Percentiles rank a stretch among this genome's conserved stretches.
These are phyloP conservation scores for Fusarium multiceps DNA, from an alignment of 2,329 filamentous ascomycete species.

Conservation along the genomic window DNA sequence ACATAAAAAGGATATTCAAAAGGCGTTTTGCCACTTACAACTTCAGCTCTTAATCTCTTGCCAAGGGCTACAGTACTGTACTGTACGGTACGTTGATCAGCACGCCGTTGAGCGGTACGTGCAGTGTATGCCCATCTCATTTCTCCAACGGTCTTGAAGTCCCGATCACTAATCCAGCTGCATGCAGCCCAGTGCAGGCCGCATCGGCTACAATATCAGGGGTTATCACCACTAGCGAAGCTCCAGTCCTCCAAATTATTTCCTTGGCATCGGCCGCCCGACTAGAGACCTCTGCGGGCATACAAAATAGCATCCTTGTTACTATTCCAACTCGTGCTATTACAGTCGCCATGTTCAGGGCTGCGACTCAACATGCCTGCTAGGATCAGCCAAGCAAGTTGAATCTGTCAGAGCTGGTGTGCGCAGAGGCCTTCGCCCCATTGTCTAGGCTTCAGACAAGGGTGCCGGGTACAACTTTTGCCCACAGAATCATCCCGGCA, in stretches of 20 bases:
- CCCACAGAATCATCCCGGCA: constrained; percentile 36
- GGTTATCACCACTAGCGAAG: constrained; percentile 32
- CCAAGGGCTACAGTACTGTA: neutral
- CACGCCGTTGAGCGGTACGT: constrained; percentile 33
- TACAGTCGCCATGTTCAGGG: constrained; percentile 33
- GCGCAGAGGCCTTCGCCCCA: constrained; percentile 26
- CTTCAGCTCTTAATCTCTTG: constrained; percentile 2
- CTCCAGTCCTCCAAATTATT: constrained; percentile 29
- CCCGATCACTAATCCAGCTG: constrained; percentile 43
- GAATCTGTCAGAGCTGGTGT: constrained; percentile 37
- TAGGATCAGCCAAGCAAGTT: constrained; percentile 24
- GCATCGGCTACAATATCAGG: constrained; percentile 32
- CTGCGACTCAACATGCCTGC: constrained; percentile 44
- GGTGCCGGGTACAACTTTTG: constrained; percentile 25
- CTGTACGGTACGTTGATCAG: constrained; percentile 9
- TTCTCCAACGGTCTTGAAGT: constrained; percentile 28
- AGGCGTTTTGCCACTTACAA: neutral
- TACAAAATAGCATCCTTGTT: constrained; percentile 5
- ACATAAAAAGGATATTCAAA: neutral
- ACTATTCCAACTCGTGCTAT: constrained; percentile 37
- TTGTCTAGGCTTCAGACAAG: constrained; percentile 19
- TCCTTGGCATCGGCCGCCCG: constrained; percentile 38
- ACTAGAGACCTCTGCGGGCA: constrained; percentile 10
- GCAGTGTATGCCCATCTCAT: constrained; percentile 22
- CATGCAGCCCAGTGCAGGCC: constrained; percentile 28